Conservation (phyloP, 345 rosid genomes). For the Capsella bursapastoris region DNA sequence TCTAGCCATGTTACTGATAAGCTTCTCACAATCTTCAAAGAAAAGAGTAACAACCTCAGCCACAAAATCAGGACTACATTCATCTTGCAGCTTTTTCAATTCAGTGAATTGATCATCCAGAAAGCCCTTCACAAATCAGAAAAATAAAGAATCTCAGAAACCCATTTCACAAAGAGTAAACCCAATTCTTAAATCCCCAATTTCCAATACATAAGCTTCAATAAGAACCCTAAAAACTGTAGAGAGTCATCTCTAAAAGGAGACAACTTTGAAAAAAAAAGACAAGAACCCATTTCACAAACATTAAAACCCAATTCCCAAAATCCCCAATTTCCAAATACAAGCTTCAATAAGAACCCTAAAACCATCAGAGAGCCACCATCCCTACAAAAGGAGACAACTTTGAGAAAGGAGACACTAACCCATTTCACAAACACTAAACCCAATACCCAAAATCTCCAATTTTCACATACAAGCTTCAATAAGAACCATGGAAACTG, state of each 20-base stretch:
- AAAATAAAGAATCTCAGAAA: conserved; percentile 14
- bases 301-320: background rate
- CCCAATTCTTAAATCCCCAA: background rate
- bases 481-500: conserved; percentile 21
- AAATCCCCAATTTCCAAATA: background rate
- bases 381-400: conserved; percentile 20
- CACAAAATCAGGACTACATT: conserved; percentile 78
- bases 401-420: conserved; percentile 2
- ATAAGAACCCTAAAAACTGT: conserved; percentile 12
- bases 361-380: background rate
- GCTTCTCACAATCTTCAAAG: conserved; percentile 84
- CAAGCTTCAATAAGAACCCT: conserved; percentile 17
- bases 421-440: conserved; percentile 1
- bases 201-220: background rate
- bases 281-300: conserved; percentile 3
- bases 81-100: conserved; percentile 87
- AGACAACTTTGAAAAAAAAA: background rate
- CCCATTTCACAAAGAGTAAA: conserved; percentile 3
- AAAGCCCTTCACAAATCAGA: conserved; percentile 50
- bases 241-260: conserved; percentile 2
- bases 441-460: background rate
- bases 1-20: conserved; percentile 65
- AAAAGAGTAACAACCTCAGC: conserved; percentile 73
- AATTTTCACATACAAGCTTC: background rate
- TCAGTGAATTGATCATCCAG: conserved; percentile 84